A percentile compares a stretch with the other conserved stretches of the same genome.
phyloP scores from a whole-genome alignment of 1,139 yeast species.

The Casaregolazyma lundiana region DNA sequence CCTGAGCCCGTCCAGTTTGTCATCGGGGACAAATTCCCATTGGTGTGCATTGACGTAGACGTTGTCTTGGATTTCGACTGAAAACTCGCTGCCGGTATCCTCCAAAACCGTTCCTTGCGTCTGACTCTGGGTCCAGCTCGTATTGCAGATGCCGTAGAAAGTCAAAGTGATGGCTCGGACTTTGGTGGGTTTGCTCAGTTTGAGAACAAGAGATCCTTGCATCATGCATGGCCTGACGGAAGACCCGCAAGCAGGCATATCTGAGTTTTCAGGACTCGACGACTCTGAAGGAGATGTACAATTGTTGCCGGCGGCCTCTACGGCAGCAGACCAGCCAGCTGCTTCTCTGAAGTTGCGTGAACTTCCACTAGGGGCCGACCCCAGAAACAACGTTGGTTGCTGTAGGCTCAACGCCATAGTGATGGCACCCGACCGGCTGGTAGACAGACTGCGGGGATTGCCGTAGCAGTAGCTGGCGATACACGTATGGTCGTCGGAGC shows the following conservation, averaged over 20 bases:
- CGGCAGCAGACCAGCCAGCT: conserved; percentile 3
- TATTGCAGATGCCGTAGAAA: conserved; percentile 64
- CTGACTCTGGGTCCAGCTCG: conserved; percentile 67
- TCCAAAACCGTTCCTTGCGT: conserved; percentile 15
- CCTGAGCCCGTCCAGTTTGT: neutral
- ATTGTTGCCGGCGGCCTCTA: neutral
- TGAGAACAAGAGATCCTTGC: conserved; percentile 70
- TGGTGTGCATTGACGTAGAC: conserved; percentile 31
- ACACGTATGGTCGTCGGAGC: neutral
- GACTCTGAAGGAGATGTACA: neutral
- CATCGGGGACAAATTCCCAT: conserved; percentile 33
- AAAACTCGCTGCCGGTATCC: conserved; percentile 21
- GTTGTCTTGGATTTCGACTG: conserved; percentile 32
- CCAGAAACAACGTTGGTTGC: conserved; percentile 31
- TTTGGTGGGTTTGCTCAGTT: conserved; percentile 68
- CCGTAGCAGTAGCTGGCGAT: conserved; percentile 29
- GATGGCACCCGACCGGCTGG: conserved; percentile 32
- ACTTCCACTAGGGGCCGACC: conserved; percentile 22
- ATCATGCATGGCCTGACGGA: conserved; percentile 54
- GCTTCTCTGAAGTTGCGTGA: conserved; percentile 12
- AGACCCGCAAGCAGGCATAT: conserved; percentile 7
- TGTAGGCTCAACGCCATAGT: conserved; percentile 33
- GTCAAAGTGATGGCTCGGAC: conserved; percentile 57
- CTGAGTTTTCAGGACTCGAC: neutral
- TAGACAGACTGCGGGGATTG: conserved; percentile 29